Percentiles rank a stretch among this genome's conserved stretches.
Conservation (phyloP, 768 basidiomycete genomes). For the Floccularia luteovirens region DNA sequence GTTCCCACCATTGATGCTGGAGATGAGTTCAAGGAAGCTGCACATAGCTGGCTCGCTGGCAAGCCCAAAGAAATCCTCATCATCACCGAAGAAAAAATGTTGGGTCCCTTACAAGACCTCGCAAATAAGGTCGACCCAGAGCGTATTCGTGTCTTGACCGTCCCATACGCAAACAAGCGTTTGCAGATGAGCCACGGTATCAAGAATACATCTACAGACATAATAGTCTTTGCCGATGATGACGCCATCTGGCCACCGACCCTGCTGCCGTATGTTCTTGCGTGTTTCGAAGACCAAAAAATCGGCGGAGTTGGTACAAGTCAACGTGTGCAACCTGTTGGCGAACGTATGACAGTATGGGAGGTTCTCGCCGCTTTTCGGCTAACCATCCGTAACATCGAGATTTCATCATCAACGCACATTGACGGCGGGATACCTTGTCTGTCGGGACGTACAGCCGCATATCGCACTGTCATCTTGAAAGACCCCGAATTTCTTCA, state of each 20-base stretch:
- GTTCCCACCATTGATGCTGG: constrained; percentile 96
- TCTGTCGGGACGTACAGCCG: constrained; percentile 88
- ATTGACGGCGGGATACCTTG: constrained; percentile 92
- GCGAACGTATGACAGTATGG: constrained; percentile 83
- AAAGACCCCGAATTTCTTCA: constrained; percentile 92
- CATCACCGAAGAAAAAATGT: constrained; percentile 84
- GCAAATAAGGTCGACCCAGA: constrained; percentile 82
- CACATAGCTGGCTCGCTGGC: constrained; percentile 86
- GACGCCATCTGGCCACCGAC: constrained; percentile 96
- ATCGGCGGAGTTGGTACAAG: constrained; percentile 89
- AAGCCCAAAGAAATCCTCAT: constrained; percentile 77
- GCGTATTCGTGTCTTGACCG: constrained; percentile 80
- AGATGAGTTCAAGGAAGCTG: constrained; percentile 92
- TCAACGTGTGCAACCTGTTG: constrained; percentile 80
- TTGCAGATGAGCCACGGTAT: constrained; percentile 94
- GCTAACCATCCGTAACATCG: constrained; percentile 89
- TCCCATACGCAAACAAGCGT: constrained; percentile 91
- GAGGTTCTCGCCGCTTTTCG: constrained; percentile 93
- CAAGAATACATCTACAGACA: constrained; percentile 83
- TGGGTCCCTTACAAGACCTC: constrained; percentile 80
- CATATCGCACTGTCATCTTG: constrained; percentile 89
- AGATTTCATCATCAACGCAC: constrained; percentile 83
- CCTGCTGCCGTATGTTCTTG: constrained; percentile 80
- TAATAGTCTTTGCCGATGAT: constrained; percentile 93
- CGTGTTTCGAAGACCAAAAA: constrained; percentile 92